Evolutionary conservation across 116 monocot genomes (phyloP), one percentile per base, ranked within the genome.

Genomic region (Dioscorea cayenensis): DNA sequence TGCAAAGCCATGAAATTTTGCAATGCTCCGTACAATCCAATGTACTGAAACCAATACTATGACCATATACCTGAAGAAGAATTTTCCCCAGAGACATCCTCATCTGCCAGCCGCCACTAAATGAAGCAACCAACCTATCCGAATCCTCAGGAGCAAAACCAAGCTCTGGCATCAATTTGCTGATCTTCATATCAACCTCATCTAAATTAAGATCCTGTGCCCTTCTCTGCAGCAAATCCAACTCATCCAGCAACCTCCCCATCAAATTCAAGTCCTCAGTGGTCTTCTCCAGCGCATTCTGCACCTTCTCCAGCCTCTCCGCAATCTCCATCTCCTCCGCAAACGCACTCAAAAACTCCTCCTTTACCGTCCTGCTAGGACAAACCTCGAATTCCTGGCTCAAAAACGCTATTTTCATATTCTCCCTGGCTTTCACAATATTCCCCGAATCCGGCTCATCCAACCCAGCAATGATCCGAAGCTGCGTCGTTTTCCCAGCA

Each of bases 81-180:
- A 93, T 93, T 74, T 97, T 93, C 49, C 97, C 97, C 22, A 97
- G 90, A 36, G 86, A 90, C 82, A 97, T 93, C 77, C 97, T 97
- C 97, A 97, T 97, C 82, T 97, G 93, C 97, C 93, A 97, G 27
- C 97, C 97, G 13, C 93, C 80, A 68, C 97, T 97, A 55, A 93
- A 97, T 7, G 97, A 97, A 2, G 93, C 90, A 19, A 97, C 93
- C 32, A 97, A 75, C 61, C 93, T 76, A 63, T 97, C 97, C 20
- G 86, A 79, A 71, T 90, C 97, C 79, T 93, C 97, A 0, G 83
- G 85, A 0, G 74, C 20, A 72, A 97, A 97, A 59, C 93, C 93
- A 21, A 97, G 80, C 71, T 89, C 93, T 0, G 90, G 97, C 93
- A 97, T 93, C 71, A 97, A 52, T 78, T 87, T 97, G 79, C 69